Base-by-base conservation (phyloP, 768 basidiomycete species). In the Phaeotremella skinneri region DNA sequence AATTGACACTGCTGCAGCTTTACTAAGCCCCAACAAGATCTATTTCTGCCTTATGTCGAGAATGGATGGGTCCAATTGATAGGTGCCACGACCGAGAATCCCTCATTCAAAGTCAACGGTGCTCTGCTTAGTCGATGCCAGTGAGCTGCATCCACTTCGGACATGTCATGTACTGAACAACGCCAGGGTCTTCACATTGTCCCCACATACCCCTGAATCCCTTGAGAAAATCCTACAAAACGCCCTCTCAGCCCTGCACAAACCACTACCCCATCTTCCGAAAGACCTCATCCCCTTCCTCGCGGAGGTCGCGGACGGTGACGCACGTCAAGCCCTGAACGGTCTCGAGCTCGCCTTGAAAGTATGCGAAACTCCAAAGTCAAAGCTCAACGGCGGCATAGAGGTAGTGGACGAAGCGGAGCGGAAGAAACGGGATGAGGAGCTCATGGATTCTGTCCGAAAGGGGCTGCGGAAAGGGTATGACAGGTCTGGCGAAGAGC, bases 51-150 rank as follows among this genome's bases (percentile, higher is more conserved):
- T 0, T 89, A 83, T 62, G 81, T 91, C 11, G 90, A 92, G 70
- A 84, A 82, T 58, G 90, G 90, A 1, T 82, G 82, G 61, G 83
- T 91, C 25, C 87, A 87, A 83, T 78, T 90, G 27, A 83, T 90
- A 66, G 89, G 89, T 26, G 89, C 90, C 0, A 92, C 90, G 2
- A 91, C 90, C 0, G 90, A 92, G 75, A 92, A 92, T 62, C 90
- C 90, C 0, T 89, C 88, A 0, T 92, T 92, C 79, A 88, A 87
- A 64, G 74, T 90, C 30, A 88, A 85, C 17, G 81, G 84, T 30
- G 85, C 88, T 11, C 79, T 90, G 27, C 77, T 90, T 29, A 86
- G 86, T 69, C 84, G 88, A 43, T 90, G 88, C 76, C 82, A 88
- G 88, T 87, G 63, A 68, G 83, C 78, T 5, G 23, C 23, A 7